Percentiles rank a stretch among this genome's conserved stretches.
Evolutionary conservation across 805 yeast genomes (phyloP).

Genomic region (Starmerella gropengiesseri): DNA sequence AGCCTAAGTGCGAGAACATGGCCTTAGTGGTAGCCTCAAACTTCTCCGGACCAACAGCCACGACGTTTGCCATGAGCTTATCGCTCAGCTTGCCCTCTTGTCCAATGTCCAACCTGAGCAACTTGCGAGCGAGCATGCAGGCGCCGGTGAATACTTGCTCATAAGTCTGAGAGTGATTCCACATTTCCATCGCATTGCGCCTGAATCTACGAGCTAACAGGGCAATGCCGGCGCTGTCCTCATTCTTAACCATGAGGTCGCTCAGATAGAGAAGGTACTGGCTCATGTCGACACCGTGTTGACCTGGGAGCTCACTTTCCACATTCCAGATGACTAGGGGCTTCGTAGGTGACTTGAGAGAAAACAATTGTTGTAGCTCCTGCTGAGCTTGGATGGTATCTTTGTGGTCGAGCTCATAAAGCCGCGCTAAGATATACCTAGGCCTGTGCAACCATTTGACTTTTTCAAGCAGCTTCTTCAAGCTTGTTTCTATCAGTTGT

Average conservation of each 20-base stretch:
- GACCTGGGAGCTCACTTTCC: conserved; percentile 82
- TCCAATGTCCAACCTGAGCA: conserved; percentile 30
- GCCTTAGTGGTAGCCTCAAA: conserved; percentile 18
- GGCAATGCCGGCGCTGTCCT: conserved; percentile 50
- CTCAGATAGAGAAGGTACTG: conserved; percentile 58
- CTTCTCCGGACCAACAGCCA: conserved; percentile 33
- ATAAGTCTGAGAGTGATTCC: conserved; percentile 54
- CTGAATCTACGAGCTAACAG: conserved; percentile 63
- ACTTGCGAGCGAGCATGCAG: conserved; percentile 41
- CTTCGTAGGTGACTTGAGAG: conserved; percentile 50
- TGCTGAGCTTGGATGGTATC: conserved; percentile 46
- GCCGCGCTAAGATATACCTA: conserved; percentile 54
- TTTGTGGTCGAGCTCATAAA: conserved; percentile 44
- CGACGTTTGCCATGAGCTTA: conserved; percentile 36
- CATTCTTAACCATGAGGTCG: conserved; percentile 40
- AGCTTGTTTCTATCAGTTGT: not conserved
- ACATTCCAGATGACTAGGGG: conserved; percentile 89
- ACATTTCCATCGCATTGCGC: conserved; percentile 66
- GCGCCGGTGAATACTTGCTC: conserved; percentile 45
- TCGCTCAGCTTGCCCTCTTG: conserved; percentile 41
- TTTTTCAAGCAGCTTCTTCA: conserved; percentile 40
- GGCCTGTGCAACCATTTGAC: conserved; percentile 91
- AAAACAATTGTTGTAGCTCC: conserved; percentile 53
- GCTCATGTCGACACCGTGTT: conserved; percentile 69
- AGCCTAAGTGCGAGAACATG: not conserved